Evolutionary conservation across 108 stramenopile species (phyloP).

Genomic region (Epipyxis sp.): DNA sequence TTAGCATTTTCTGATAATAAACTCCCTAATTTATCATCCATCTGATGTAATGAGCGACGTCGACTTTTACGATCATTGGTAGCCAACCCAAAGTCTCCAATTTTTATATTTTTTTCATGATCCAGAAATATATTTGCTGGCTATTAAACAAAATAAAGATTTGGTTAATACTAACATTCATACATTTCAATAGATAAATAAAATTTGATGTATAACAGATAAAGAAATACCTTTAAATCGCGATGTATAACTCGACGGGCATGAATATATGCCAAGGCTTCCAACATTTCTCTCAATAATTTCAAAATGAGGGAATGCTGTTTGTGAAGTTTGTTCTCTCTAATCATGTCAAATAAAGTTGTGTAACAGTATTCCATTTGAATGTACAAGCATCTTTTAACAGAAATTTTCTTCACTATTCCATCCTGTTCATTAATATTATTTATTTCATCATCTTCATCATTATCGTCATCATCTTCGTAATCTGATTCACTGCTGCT

Average conservation of each 20-base stretch:
- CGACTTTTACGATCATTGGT: no score
- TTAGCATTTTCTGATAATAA: no score
- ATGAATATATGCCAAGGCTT: constrained; percentile 52
- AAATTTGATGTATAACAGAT: no score
- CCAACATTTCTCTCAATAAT: constrained; percentile 49
- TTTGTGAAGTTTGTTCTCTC: constrained; percentile 37
- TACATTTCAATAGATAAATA: no score
- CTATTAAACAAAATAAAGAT: neutral
- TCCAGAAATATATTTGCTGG: constrained; percentile 52
- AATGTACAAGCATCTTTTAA: neutral
- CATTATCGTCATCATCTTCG: constrained; percentile 24
- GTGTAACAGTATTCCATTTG: constrained; percentile 53
- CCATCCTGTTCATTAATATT: neutral
- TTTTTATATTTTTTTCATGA: constrained; percentile 46
- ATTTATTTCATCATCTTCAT: neutral
- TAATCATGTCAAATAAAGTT: constrained; percentile 44
- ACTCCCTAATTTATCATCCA: no score
- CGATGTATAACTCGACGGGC: constrained; percentile 47
- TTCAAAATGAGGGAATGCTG: constrained; percentile 43
- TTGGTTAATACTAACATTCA: no score
- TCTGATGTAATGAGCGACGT: no score
- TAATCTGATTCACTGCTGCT: neutral
- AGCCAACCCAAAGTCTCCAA: constrained; percentile 52
- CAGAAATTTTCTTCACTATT: constrained; percentile 7
- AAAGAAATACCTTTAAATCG: constrained; percentile 37